A percentile compares a stretch with the other conserved stretches of the same genome.
Conservation (phyloP, 768 basidiomycete genomes). For the Pulveroboletus sp. region DNA sequence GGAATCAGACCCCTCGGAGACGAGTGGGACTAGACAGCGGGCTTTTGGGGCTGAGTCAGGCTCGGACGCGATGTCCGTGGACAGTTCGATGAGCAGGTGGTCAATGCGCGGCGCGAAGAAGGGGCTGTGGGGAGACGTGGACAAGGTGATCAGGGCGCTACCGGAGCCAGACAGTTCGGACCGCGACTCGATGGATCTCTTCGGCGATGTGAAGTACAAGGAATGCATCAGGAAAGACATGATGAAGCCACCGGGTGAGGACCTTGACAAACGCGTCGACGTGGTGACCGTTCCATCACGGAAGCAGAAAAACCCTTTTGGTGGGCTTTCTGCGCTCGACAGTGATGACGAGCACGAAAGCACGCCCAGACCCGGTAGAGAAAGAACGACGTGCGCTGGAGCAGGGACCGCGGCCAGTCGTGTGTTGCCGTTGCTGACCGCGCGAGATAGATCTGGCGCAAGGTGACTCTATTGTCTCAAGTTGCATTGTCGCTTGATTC, state of each 20-base stretch:
- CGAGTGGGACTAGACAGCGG: slow-evolving; percentile 4
- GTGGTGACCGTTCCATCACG: not conserved
- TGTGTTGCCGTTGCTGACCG: slow-evolving; percentile 17
- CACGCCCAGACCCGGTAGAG: slow-evolving; percentile 24
- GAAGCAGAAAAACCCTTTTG: slow-evolving; percentile 1
- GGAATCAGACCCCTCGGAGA: slow-evolving; percentile 5
- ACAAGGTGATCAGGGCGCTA: not conserved
- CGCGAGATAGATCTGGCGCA: slow-evolving; percentile 9
- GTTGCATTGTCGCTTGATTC: no score
- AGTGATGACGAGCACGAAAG: slow-evolving; percentile 14
- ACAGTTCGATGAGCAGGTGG: slow-evolving; percentile 12
- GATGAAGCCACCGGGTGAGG: not conserved
- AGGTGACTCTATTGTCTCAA: slow-evolving; percentile 16
- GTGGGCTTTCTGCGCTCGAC: not conserved
- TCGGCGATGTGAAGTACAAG: not conserved
- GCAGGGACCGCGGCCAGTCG: not conserved
- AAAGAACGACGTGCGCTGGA: not conserved
- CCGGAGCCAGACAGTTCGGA: not conserved
- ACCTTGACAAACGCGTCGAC: not conserved
- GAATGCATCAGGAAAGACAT: not conserved
- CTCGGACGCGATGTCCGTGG: slow-evolving; percentile 31
- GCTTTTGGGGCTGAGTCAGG: slow-evolving; percentile 11
- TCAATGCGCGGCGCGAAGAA: slow-evolving; percentile 7
- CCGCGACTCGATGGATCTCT: slow-evolving; percentile 3
- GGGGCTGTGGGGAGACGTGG: not conserved